Evolutionary conservation across 1,284 basidiomycete species (phyloP).

Genomic region (Leccinum ponderosum): DNA sequence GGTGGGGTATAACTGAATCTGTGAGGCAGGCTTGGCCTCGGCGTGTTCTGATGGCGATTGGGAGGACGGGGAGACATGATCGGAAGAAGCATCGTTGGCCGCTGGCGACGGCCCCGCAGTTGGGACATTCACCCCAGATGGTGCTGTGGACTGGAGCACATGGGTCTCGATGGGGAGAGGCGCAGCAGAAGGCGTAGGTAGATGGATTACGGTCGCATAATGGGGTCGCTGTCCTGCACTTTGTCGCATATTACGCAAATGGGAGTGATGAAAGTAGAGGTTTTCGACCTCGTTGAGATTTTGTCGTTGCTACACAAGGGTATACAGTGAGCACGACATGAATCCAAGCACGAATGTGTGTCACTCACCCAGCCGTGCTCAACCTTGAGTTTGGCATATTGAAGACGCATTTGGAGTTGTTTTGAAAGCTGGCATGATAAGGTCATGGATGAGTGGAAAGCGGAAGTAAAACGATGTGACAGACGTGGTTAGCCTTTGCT

Average conservation of each 20-base stretch:
- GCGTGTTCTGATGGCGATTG: conserved; percentile 9
- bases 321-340: conserved; percentile 2
- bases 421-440: conserved; percentile 54
- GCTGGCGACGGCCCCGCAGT: conserved; percentile 2
- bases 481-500: conserved; percentile 63
- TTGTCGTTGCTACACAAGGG: conserved; percentile 58
- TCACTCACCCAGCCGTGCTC: conserved; percentile 75
- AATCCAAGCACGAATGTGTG: conserved; percentile 8
- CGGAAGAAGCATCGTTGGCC: conserved; percentile 1
- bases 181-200: not conserved
- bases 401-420: conserved; percentile 72
- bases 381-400: conserved; percentile 76
- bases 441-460: not conserved
- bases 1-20: not conserved
- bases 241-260: conserved; percentile 31
- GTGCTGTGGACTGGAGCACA: conserved; percentile 1
- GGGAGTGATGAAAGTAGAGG: conserved; percentile 71
- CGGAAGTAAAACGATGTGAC: conserved; percentile 21
- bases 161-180: conserved; percentile 7
- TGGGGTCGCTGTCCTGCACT: conserved; percentile 11
- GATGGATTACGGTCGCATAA: conserved; percentile 2
- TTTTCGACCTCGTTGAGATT: conserved; percentile 77
- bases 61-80: conserved; percentile 6
- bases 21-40: conserved; percentile 9
- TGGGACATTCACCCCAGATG: conserved; percentile 11